Base-by-base conservation (phyloP, 192 early-diverging fungal genomes). In the Coemansia sp. region DNA sequence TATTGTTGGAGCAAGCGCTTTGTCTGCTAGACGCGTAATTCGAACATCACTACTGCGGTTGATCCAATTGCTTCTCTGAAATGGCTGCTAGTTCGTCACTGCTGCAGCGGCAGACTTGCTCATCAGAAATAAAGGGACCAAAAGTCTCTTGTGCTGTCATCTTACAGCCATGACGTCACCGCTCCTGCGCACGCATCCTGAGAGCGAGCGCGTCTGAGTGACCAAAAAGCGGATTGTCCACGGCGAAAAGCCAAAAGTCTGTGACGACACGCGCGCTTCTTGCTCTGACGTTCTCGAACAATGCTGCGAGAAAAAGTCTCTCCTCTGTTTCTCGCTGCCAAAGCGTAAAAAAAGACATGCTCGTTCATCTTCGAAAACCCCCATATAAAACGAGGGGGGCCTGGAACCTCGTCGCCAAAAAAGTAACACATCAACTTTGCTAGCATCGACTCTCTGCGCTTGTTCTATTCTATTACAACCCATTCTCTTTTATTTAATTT, bases 161-260 rank as follows among this genome's bases (percentile, higher is more conserved):
- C 23, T 7, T 52, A 27, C 50, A 52, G 50, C 24, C 50, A 27
- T 52, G 50, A 52, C 50, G 27, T 52, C 50, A 52, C 25, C 2
- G 50, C 2, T 23, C 24, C 22, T 52, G 50, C 50, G 50, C 7
- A 6, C 10, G 27, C 24, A 28, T 27, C 50, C 7, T 27, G 27
- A 52, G 50, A 52, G 24, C 22, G 13, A 52, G 27, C 24, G 24
- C n/a, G n/a, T n/a, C n/a, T 23, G 24, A 16, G 27, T 52, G 50
- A 52, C 24, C 24, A 52, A 14, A 52, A 52, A 13, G 24, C 1
- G 24, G 8, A 52, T 52, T 50, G 48, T 50, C 48, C 20, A 7
- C 20, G 1, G 14, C 8, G n/a, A n/a, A 50, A 52, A 52, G 39
- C 5, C 5, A 42, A 42, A 42, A 42, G 39, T 14, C 39, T 42